These are phyloP conservation scores for Nasturtium officinale DNA, from an alignment of 345 rosid genomes.

Conservation along the genomic window DNA sequence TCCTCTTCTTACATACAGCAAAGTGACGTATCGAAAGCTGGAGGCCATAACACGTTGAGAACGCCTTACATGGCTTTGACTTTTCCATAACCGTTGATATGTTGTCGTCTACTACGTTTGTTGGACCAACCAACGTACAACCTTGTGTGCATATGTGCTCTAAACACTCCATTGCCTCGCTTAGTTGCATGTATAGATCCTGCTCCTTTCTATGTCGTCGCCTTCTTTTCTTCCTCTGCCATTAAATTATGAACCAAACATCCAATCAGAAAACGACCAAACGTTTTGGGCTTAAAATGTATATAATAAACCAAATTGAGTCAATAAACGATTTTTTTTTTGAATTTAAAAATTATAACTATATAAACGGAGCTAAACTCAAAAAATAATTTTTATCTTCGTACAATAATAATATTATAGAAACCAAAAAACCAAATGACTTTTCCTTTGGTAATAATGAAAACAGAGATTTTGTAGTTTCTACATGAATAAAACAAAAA, in stretches of 20 bases:
- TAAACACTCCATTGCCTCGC: constrained; percentile 85
- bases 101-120: constrained; percentile 41
- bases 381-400: too few species aligned
- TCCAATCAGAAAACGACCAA: background rate
- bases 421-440: too few species aligned
- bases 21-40: constrained; percentile 76
- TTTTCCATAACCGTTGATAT: constrained; percentile 7
- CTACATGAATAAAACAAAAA: too few species aligned
- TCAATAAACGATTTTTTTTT: background rate
- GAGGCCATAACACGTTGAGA: constrained; percentile 70
- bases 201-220: constrained; percentile 58
- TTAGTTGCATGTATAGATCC: constrained; percentile 60
- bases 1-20: constrained; percentile 61
- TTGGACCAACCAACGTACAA: constrained; percentile 73
- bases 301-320: background rate
- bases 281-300: constrained; percentile 2
- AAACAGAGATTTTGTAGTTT: too few species aligned
- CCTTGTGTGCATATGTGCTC: constrained; percentile 92
- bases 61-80: constrained; percentile 56
- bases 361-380: background rate
- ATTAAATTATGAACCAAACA: background rate
- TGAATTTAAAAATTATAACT: background rate
- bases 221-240: constrained; percentile 73
- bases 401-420: too few species aligned
- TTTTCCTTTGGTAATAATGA: too few species aligned